Evolutionary conservation across 2,329 filamentous ascomycete species (phyloP), one percentile per base, ranked within the genome.

Genomic region (Triangularia verruculosa): DNA sequence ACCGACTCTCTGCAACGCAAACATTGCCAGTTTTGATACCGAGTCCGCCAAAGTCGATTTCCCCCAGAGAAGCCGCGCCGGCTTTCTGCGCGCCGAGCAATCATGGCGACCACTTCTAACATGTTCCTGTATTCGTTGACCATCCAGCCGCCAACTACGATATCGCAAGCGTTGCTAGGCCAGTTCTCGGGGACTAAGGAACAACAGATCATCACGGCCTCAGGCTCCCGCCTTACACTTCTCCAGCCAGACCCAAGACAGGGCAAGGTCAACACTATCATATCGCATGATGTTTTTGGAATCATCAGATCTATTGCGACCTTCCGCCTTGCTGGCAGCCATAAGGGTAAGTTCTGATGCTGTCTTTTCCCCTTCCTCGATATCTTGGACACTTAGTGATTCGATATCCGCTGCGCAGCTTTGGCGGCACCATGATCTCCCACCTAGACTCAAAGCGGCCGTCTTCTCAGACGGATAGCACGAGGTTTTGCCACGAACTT

Each of bases 71-170:
- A 69, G 78, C 79, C 78, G 79, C 78, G 79, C 80, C 80, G 81
- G 79, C 78, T 79, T 74, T 75, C 79, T 80, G 80, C 79, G 79
- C 78, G 74, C 74, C 61, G 68, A 68, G 78, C 73, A 74, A 84
- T 75, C 75, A 98, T 98, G 95, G 94, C 95, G 82, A 96, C 93
- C 76, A 97, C 94, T 66, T 97, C 93, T 70, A 94, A 94, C 77
- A 96, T 97, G 92, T 97, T 97, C 78, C 89, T 99, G 81, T 99
- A 99, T 82, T 95, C 92, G 73, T 84, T 99, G 81, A 98, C 95
- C 71, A 89, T 99, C 74, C 93, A 97, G 79, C 90, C 92, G 71
- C 92, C 95, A 32, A 93, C 93, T 70, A 90, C 92, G 65, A 88
- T 97, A 73, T 93, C 90, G 58, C 90, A 96, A 79, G 93, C 95